phyloP scores from a whole-genome alignment of 176 grass and related monocot species.

The Otatea glauca region DNA sequence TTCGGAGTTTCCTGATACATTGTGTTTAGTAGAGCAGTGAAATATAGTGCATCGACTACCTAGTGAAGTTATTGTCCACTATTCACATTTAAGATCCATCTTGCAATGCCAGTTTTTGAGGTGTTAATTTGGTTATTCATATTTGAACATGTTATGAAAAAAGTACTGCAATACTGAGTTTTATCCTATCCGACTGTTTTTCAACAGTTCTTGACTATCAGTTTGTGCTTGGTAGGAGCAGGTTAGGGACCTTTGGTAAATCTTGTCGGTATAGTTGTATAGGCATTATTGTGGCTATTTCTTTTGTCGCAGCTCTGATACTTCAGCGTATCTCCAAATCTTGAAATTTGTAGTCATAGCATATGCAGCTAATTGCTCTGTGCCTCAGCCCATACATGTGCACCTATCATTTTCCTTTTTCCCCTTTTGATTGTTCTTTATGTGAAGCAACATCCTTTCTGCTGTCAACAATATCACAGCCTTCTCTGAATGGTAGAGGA shows the following conservation, averaged over 20 bases:
- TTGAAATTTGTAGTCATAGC: neutral
- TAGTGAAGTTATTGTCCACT: neutral
- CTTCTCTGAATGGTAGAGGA: neutral
- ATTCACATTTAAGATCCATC: slow-evolving; percentile 28
- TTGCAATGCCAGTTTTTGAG: slow-evolving; percentile 4
- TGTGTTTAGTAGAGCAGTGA: neutral
- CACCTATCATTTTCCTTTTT: neutral
- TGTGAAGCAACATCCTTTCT: slow-evolving; percentile 15
- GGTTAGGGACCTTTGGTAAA: neutral
- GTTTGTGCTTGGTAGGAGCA: neutral
- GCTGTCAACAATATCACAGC: neutral
- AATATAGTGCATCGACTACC: neutral
- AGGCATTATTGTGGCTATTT: neutral
- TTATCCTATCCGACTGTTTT: neutral
- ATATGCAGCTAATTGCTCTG: neutral
- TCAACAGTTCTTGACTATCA: neutral
- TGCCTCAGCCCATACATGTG: neutral
- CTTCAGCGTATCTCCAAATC: neutral
- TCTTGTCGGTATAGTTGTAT: neutral
- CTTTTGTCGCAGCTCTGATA: neutral
- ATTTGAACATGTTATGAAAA: neutral
- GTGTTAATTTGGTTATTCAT: neutral
- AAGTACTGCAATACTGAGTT: neutral
- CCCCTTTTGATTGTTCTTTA: neutral
- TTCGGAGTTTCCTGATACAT: neutral